These are phyloP conservation scores for Orbilia oligospora DNA, from an alignment of 2,329 filamentous ascomycete genomes.

Conservation along the genomic window DNA sequence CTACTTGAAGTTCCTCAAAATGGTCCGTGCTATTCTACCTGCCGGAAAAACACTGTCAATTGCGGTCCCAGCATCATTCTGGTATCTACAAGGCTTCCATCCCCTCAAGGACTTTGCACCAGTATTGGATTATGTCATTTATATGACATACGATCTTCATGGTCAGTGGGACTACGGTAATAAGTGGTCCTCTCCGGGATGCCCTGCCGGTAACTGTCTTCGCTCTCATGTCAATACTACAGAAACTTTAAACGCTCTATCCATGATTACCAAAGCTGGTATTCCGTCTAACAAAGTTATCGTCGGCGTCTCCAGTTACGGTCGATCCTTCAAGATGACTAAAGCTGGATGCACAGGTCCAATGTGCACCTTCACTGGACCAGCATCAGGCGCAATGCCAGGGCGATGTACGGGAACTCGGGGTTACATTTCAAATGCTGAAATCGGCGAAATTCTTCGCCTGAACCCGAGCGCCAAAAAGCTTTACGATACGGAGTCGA, in stretches of 20 bases:
- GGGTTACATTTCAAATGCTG: conserved; percentile 66
- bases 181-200: conserved; percentile 37
- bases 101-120: conserved; percentile 65
- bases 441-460: conserved; percentile 64
- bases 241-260: conserved; percentile 62
- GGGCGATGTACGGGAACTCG: conserved; percentile 65
- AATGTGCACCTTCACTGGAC: conserved; percentile 64
- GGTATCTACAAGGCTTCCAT: conserved; percentile 67
- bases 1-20: conserved; percentile 64
- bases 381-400: conserved; percentile 61
- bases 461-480: conserved; percentile 53
- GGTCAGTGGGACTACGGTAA: conserved; percentile 42
- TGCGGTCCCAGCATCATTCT: conserved; percentile 67
- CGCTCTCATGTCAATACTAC: conserved; percentile 62
- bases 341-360: conserved; percentile 64
- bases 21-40: conserved; percentile 55
- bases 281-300: conserved; percentile 65
- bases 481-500: conserved; percentile 42
- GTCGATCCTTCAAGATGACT: conserved; percentile 66
- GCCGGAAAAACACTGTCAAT: conserved; percentile 66
- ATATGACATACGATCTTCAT: conserved; percentile 43
- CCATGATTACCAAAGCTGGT: conserved; percentile 54
- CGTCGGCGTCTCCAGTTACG: conserved; percentile 66
- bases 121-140: conserved; percentile 66
- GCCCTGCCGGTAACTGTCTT: conserved; percentile 54